A percentile compares a stretch with the other conserved stretches of the same genome.
These are phyloP conservation scores for Puya raimondii DNA, from an alignment of 176 grass and related monocot genomes.

Conservation along the genomic window DNA sequence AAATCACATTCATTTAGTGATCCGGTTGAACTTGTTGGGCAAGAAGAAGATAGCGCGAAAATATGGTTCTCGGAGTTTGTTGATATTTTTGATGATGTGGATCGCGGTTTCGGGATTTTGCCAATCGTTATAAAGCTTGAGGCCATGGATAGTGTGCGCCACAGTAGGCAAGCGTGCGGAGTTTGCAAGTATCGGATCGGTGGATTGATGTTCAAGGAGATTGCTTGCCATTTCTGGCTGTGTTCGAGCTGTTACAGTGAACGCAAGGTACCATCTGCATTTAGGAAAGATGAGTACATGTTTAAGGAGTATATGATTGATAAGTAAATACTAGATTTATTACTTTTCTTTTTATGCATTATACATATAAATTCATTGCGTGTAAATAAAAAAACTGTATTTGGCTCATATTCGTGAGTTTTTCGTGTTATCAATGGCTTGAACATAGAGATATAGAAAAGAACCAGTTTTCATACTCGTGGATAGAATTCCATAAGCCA, in stretches of 20 bases:
- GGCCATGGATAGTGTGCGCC: background rate
- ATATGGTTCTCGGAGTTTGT: background rate
- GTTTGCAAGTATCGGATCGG: conserved; percentile 3
- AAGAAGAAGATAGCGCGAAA: background rate
- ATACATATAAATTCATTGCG: too few species aligned
- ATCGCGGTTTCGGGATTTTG: conserved; percentile 3
- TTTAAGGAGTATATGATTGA: background rate
- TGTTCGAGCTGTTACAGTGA: conserved; percentile 7
- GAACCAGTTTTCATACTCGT: too few species aligned
- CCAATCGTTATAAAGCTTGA: background rate
- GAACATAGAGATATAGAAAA: too few species aligned
- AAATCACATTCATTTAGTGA: background rate
- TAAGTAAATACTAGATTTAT: too few species aligned
- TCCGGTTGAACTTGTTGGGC: background rate
- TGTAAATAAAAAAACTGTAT: too few species aligned
- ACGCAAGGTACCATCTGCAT: conserved; percentile 6
- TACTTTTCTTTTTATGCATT: too few species aligned
- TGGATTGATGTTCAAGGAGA: conserved; percentile 8
- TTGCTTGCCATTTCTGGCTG: background rate
- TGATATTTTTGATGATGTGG: background rate
- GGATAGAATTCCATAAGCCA: too few species aligned
- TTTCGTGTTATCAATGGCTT: too few species aligned
- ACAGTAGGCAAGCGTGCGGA: background rate
- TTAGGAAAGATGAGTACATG: conserved; percentile 1
- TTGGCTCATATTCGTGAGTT: too few species aligned